Evolutionary conservation across 2,329 filamentous ascomycete genomes (phyloP).

Genomic region (Fusarium xylarioides): DNA sequence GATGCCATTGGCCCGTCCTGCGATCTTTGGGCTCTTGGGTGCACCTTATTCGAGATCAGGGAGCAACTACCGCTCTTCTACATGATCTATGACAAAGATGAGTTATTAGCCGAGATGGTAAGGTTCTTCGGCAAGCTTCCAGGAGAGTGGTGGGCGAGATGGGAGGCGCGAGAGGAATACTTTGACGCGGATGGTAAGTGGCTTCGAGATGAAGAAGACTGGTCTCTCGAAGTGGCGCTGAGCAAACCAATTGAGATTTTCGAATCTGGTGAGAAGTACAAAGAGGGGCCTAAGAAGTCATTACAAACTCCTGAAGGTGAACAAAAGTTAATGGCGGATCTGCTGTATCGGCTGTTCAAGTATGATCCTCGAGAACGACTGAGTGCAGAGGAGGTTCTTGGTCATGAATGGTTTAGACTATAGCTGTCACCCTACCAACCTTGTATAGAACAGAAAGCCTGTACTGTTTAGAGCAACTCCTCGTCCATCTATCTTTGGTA

Average conservation of each 20-base stretch:
- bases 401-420: constrained; percentile 38
- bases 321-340: constrained; percentile 37
- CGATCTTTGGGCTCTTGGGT: constrained; percentile 49
- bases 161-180: constrained; percentile 34
- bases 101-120: constrained; percentile 42
- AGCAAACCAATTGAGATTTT: background rate
- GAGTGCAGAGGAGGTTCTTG: constrained; percentile 15
- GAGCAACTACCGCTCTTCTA: constrained; percentile 43
- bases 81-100: constrained; percentile 42
- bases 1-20: constrained; percentile 20
- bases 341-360: constrained; percentile 35
- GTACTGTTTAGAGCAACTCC: too few species aligned
- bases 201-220: background rate
- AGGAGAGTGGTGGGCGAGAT: constrained; percentile 44
- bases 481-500: background rate
- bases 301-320: constrained; percentile 23
- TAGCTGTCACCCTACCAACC: background rate
- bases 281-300: background rate
- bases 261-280: background rate
- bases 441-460: too few species aligned
- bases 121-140: constrained; percentile 46
- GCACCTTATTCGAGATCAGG: constrained; percentile 47
- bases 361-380: constrained; percentile 32
- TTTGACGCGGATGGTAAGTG: constrained; percentile 35
- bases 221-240: constrained; percentile 6